Conservation (phyloP, 2,329 filamentous ascomycete genomes). For the Diaporthe caulivora region DNA sequence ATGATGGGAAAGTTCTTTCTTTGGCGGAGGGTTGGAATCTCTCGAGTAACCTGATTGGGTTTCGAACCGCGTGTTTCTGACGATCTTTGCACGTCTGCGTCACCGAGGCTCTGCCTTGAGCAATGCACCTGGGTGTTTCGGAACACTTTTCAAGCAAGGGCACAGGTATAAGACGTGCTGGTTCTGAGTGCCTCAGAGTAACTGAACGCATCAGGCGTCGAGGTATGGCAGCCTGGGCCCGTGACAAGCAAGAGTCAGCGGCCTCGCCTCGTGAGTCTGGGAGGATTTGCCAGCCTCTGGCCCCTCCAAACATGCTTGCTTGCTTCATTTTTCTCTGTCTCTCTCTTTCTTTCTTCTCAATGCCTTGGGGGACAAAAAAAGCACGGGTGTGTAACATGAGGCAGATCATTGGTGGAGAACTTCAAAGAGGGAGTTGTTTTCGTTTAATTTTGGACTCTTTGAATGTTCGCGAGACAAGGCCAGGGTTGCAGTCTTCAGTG, state of each 20-base stretch:
- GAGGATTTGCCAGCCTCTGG: not conserved
- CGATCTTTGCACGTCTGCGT: not conserved
- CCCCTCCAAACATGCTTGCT: not conserved
- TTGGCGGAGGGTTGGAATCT: not conserved
- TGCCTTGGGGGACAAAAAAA: constrained; percentile 27
- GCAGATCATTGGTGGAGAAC: constrained; percentile 30
- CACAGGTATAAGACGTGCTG: not conserved
- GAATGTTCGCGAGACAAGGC: constrained; percentile 33
- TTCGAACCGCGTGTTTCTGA: not conserved
- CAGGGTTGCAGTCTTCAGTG: constrained; percentile 28
- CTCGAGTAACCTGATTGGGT: constrained; percentile 18
- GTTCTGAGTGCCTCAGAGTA: not conserved
- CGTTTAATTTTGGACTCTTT: constrained; percentile 30
- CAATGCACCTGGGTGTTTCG: not conserved
- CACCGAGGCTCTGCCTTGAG: not conserved
- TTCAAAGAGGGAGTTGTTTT: constrained; percentile 34
- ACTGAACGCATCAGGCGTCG: not conserved
- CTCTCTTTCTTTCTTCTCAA: not conserved
- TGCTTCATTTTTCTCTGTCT: no score
- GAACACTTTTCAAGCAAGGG: not conserved
- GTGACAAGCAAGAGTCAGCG: not conserved
- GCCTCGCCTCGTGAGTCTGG: not conserved
- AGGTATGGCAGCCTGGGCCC: not conserved
- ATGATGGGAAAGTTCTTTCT: constrained; percentile 25
- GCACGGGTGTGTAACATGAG: constrained; percentile 28